A percentile compares a stretch with the other conserved stretches of the same genome.
These are phyloP conservation scores for Cadophora luteo-olivacea DNA, from an alignment of 2,329 filamentous ascomycete genomes.

Conservation along the genomic window DNA sequence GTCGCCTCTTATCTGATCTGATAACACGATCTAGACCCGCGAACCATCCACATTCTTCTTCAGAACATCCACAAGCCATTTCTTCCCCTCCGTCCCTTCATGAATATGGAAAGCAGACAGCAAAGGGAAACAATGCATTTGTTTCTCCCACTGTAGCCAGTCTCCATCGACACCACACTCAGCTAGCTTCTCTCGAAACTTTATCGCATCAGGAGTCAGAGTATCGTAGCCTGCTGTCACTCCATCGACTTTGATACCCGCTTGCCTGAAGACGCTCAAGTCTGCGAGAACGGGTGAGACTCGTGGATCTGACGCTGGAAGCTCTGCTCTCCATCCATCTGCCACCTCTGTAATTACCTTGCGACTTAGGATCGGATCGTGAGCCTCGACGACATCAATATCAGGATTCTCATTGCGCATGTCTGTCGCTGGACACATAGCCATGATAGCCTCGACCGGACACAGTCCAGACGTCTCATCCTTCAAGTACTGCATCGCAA, in stretches of 20 bases:
- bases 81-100: constrained; percentile 28
- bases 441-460: constrained; percentile 29
- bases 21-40: too few species aligned
- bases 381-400: constrained; percentile 28
- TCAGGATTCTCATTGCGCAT: constrained; percentile 32
- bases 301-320: constrained; percentile 24
- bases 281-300: constrained; percentile 35
- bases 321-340: constrained; percentile 30
- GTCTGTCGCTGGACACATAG: constrained; percentile 33
- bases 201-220: constrained; percentile 29
- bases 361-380: constrained; percentile 32
- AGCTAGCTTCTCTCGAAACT: constrained; percentile 31
- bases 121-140: constrained; percentile 38
- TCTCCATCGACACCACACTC: constrained; percentile 30
- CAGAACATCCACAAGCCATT: constrained; percentile 28
- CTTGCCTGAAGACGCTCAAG: constrained; percentile 25
- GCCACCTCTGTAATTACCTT: constrained; percentile 29
- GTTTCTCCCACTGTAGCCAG: constrained; percentile 36
- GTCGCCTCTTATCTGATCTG: too few species aligned
- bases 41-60: constrained; percentile 15
- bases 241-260: constrained; percentile 35
- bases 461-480: neutral
- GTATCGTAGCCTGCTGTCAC: constrained; percentile 32
- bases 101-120: constrained; percentile 29
- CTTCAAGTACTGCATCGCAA: constrained; percentile 21